phyloP scores from a whole-genome alignment of 768 basidiomycete genomes.

The Boletus fagicola region DNA sequence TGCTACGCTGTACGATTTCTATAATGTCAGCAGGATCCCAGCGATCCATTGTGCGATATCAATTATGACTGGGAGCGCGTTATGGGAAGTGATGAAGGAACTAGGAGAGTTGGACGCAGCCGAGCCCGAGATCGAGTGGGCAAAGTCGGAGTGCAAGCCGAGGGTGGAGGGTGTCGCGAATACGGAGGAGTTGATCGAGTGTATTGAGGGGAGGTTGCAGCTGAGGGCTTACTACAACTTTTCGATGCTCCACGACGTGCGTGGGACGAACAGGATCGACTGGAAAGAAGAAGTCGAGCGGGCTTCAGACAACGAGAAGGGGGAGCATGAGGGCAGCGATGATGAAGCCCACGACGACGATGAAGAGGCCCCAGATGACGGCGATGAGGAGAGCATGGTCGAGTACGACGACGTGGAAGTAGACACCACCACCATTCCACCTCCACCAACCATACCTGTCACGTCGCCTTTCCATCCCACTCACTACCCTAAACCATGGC shows the following conservation, averaged over 20 bases:
- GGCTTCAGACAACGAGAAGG: not conserved
- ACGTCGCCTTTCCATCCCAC: slow-evolving; percentile 32
- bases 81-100: slow-evolving; percentile 10
- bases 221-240: not conserved
- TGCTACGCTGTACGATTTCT: slow-evolving; percentile 30
- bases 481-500: slow-evolving; percentile 43
- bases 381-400: not conserved
- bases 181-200: slow-evolving; percentile 17
- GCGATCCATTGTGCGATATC: fast-evolving
- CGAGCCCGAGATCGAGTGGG: slow-evolving; percentile 20
- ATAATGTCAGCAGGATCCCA: slow-evolving; percentile 9
- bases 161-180: slow-evolving; percentile 14
- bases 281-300: not conserved
- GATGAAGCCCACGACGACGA: too few species aligned
- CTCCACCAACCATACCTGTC: slow-evolving; percentile 8
- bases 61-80: slow-evolving; percentile 21
- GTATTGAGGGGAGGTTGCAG: not conserved
- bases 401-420: not conserved
- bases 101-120: slow-evolving; percentile 20
- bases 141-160: slow-evolving; percentile 24
- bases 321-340: not conserved
- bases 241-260: slow-evolving; percentile 2
- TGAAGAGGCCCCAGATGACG: not conserved
- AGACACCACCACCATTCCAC: not conserved
- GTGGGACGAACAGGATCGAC: not conserved